Evolutionary conservation across 75 land plant species (phyloP).

Genomic region (Pinus taeda): DNA sequence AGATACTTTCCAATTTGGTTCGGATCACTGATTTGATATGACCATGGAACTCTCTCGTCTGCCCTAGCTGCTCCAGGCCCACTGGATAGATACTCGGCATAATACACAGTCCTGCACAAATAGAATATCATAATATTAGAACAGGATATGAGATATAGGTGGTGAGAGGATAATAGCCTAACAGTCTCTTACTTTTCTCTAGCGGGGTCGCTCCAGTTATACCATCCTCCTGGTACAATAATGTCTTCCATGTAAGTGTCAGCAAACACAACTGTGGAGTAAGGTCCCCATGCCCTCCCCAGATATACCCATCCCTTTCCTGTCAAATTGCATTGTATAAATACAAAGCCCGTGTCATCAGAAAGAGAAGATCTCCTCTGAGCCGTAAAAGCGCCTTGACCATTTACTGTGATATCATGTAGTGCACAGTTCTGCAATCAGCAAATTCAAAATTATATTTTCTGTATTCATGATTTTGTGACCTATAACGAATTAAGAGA

Average conservation of each 20-base stretch:
- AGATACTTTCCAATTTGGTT: too few relatives aligned
- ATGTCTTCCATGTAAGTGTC: conserved; percentile 43
- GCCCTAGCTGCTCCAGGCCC: conserved; percentile 27
- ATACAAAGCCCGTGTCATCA: conserved; percentile 69
- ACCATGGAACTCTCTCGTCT: conserved; percentile 14
- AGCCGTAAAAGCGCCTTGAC: conserved; percentile 59
- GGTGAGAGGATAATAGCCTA: too few relatives aligned
- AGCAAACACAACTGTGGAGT: conserved; percentile 63
- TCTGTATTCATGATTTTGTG: too few relatives aligned
- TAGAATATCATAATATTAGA: too few relatives aligned
- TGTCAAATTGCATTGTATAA: conserved; percentile 44
- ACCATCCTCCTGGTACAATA: conserved; percentile 66
- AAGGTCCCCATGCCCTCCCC: conserved; percentile 54
- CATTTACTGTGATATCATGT: conserved; percentile 39
- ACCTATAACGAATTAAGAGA: too few relatives aligned
- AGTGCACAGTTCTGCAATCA: conserved; percentile 50
- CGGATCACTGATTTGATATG: conserved; percentile 8
- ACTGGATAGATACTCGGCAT: conserved; percentile 18
- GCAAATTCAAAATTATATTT: too few relatives aligned
- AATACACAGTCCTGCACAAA: conserved; percentile 20
- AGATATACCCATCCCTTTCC: conserved; percentile 43
- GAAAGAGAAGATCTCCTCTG: conserved; percentile 32
- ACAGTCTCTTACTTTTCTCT: background rate
- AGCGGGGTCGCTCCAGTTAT: conserved; percentile 31
- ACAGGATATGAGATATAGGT: too few relatives aligned